A percentile compares a stretch with the other conserved stretches of the same genome.
phyloP scores from a whole-genome alignment of 1,284 basidiomycete species.

The Fistulina hepatica region DNA sequence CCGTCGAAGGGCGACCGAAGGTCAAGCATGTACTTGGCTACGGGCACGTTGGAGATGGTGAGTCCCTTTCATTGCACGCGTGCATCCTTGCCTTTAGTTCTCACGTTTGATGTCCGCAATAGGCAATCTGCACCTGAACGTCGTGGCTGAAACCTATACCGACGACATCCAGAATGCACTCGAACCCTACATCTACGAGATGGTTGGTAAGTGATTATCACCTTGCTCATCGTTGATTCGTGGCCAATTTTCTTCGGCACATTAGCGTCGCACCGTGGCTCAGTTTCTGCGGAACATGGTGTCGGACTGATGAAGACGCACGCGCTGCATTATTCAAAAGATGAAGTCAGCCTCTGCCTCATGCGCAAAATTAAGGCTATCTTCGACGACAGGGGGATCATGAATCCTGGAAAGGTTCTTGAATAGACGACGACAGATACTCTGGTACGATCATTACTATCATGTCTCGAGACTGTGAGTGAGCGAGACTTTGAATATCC shows the following conservation, averaged over 20 bases:
- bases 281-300: slow-evolving; percentile 95
- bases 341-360: slow-evolving; percentile 64
- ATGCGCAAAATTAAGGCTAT: slow-evolving; percentile 90
- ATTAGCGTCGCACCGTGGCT: slow-evolving; percentile 65
- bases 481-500: too few species aligned
- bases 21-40: slow-evolving; percentile 85
- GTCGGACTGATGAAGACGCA: slow-evolving; percentile 93
- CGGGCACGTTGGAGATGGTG: slow-evolving; percentile 94
- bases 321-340: slow-evolving; percentile 86
- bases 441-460: too few species aligned
- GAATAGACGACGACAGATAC: slow-evolving; percentile 20
- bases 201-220: slow-evolving; percentile 52
- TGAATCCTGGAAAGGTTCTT: slow-evolving; percentile 84
- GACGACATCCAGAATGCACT: slow-evolving; percentile 78
- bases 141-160: slow-evolving; percentile 78
- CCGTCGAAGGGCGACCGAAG: too few species aligned
- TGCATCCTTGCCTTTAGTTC: too few species aligned
- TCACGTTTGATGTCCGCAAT: too few species aligned
- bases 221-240: slow-evolving; percentile 2
- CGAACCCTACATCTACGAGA: slow-evolving; percentile 94
- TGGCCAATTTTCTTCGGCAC: slow-evolving; percentile 1
- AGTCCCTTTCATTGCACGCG: slow-evolving; percentile 18
- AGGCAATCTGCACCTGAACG: slow-evolving; percentile 95
- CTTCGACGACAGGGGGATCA: slow-evolving; percentile 86
- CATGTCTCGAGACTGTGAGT: too few species aligned